These are phyloP conservation scores for Fusarium temperatum DNA, from an alignment of 2,329 filamentous ascomycete genomes.

Conservation along the genomic window DNA sequence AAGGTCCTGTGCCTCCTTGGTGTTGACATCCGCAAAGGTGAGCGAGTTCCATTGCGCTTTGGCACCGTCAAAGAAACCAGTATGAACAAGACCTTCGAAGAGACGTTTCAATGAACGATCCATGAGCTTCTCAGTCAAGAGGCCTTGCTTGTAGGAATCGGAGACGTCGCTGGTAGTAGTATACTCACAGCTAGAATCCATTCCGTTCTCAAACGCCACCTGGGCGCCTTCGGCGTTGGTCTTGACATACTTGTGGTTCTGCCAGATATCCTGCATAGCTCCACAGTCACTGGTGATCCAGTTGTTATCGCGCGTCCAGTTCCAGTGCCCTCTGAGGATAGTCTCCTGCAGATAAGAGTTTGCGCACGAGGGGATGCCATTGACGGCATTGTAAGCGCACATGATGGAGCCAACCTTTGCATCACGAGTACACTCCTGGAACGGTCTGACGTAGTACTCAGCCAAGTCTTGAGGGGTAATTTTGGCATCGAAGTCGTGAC, in stretches of 20 bases:
- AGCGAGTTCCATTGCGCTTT: constrained; percentile 1
- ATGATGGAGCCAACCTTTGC: background rate
- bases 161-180: constrained; percentile 8
- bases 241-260: constrained; percentile 6
- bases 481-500: background rate
- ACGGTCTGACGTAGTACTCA: constrained; percentile 2
- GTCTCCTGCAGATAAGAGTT: constrained; percentile 7
- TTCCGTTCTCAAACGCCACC: background rate
- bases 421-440: constrained; percentile 1
- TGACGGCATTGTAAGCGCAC: background rate
- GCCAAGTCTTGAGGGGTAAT: constrained; percentile 1
- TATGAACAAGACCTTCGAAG: background rate
- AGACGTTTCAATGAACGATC: background rate
- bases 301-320: constrained; percentile 5
- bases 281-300: constrained; percentile 11
- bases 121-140: constrained; percentile 10
- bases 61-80: constrained; percentile 4
- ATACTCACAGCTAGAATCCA: constrained; percentile 12
- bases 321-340: constrained; percentile 1
- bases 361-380: background rate
- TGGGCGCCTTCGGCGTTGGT: background rate
- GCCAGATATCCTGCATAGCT: constrained; percentile 12
- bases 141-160: background rate
- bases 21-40: background rate
- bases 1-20: background rate